Percentiles rank a stretch among this genome's conserved stretches.
These are phyloP conservation scores for Candida sanyaensis DNA, from an alignment of 1,139 yeast genomes.

Conservation along the genomic window DNA sequence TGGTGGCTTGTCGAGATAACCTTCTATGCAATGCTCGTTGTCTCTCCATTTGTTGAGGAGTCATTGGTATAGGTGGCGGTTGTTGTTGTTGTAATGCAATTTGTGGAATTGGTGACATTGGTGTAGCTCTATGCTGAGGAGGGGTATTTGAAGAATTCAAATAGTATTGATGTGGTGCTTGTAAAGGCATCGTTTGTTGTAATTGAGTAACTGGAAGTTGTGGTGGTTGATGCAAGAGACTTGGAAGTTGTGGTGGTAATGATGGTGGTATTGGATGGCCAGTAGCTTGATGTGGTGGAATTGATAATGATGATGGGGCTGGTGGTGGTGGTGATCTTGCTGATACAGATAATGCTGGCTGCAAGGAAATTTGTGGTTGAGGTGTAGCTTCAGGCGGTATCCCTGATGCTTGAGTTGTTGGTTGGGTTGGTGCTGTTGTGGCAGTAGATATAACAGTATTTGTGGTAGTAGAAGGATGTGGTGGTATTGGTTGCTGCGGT, in stretches of 20 bases:
- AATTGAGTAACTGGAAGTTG: background rate
- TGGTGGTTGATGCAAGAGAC: slow-evolving; percentile 6
- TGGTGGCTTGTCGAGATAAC: slow-evolving; percentile 34
- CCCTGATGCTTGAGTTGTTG: background rate
- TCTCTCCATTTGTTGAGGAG: slow-evolving; percentile 18
- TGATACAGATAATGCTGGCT: background rate
- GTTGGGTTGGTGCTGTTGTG: background rate
- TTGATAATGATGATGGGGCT: no score
- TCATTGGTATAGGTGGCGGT: slow-evolving; percentile 1
- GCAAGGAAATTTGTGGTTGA: background rate
- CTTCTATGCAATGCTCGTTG: slow-evolving; percentile 27
- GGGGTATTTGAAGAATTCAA: background rate
- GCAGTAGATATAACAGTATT: background rate
- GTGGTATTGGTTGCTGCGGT: slow-evolving; percentile 6
- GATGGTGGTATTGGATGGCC: background rate
- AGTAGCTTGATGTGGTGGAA: no score
- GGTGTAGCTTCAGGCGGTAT: background rate
- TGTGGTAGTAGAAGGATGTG: background rate
- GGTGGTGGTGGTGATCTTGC: background rate
- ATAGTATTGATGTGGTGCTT: background rate
- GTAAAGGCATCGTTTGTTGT: background rate
- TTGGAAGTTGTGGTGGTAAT: background rate
- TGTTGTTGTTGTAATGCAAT: background rate
- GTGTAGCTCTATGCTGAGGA: background rate
- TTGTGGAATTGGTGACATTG: slow-evolving; percentile 3